Percentiles rank a stretch among this genome's conserved stretches.
These are phyloP conservation scores for Parathielavia appendiculata DNA, from an alignment of 495 filamentous ascomycete genomes.

Conservation along the genomic window DNA sequence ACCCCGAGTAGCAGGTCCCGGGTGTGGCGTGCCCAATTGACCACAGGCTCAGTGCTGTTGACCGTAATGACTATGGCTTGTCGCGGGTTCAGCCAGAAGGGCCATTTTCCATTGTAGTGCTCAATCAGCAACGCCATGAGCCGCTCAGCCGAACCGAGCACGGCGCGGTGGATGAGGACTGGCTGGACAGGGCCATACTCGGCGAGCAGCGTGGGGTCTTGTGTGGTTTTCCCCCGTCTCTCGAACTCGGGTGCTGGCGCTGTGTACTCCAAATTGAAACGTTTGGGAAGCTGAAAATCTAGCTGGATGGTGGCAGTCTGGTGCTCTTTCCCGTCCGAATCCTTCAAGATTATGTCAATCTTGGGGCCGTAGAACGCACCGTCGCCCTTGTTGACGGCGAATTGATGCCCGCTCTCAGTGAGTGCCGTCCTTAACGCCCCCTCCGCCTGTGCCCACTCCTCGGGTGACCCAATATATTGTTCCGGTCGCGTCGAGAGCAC, in stretches of 20 bases:
- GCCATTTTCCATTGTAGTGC: slow-evolving; percentile 75
- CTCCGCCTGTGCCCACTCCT: slow-evolving; percentile 83
- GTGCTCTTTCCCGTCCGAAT: slow-evolving; percentile 81
- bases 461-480: slow-evolving; percentile 69
- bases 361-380: slow-evolving; percentile 96
- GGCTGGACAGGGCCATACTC: slow-evolving; percentile 58
- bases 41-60: slow-evolving; percentile 55
- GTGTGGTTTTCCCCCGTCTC: slow-evolving; percentile 46
- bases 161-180: slow-evolving; percentile 83
- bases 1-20: slow-evolving; percentile 42
- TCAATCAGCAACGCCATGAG: slow-evolving; percentile 86
- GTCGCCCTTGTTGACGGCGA: slow-evolving; percentile 72
- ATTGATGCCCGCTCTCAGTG: slow-evolving; percentile 57
- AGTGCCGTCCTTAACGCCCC: slow-evolving; percentile 64
- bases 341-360: slow-evolving; percentile 82
- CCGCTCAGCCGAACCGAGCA: slow-evolving; percentile 80
- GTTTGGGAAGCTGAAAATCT: slow-evolving; percentile 85
- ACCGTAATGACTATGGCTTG: slow-evolving; percentile 77
- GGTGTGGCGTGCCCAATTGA: slow-evolving; percentile 52
- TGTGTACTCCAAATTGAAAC: slow-evolving; percentile 71
- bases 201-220: slow-evolving; percentile 40
- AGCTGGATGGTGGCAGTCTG: slow-evolving; percentile 91
- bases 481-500: slow-evolving; percentile 79
- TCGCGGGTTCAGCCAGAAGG: slow-evolving; percentile 85
- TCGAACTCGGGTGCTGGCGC: slow-evolving; percentile 71